phyloP scores from a whole-genome alignment of 805 yeast genomes.

The Yamadazyma philogaea region DNA sequence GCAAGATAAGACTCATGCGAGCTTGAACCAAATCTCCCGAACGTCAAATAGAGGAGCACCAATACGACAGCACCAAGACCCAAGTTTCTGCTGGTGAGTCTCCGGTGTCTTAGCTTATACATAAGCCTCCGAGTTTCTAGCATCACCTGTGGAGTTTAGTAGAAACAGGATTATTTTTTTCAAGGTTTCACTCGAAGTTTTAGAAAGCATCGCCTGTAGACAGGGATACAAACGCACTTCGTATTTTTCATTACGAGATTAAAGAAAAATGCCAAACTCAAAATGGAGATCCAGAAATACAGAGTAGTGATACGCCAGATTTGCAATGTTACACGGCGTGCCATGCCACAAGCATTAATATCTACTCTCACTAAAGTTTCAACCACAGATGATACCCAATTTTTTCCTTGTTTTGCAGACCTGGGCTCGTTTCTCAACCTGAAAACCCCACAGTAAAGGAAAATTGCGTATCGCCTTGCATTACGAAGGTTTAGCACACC shows the following conservation, averaged over 20 bases:
- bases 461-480: no score
- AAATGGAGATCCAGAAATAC: background rate
- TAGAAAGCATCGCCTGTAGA: background rate
- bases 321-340: no score
- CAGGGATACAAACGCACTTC: background rate
- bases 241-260: background rate
- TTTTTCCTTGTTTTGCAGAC: no score
- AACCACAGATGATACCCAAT: no score
- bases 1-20: conserved; percentile 5
- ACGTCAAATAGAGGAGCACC: background rate
- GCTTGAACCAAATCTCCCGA: background rate
- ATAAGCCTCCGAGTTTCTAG: background rate
- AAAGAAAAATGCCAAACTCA: background rate
- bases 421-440: no score
- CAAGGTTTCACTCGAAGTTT: background rate
- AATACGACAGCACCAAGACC: background rate
- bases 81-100: background rate
- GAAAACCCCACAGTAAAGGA: no score
- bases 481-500: no score
- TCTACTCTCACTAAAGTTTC: no score
- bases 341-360: no score
- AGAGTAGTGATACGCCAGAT: no score
- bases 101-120: background rate
- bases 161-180: background rate
- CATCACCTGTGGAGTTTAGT: background rate